A percentile compares a stretch with the other conserved stretches of the same genome.
phyloP scores from a whole-genome alignment of 306 rosid species.

The Macrotyloma uniflorum region DNA sequence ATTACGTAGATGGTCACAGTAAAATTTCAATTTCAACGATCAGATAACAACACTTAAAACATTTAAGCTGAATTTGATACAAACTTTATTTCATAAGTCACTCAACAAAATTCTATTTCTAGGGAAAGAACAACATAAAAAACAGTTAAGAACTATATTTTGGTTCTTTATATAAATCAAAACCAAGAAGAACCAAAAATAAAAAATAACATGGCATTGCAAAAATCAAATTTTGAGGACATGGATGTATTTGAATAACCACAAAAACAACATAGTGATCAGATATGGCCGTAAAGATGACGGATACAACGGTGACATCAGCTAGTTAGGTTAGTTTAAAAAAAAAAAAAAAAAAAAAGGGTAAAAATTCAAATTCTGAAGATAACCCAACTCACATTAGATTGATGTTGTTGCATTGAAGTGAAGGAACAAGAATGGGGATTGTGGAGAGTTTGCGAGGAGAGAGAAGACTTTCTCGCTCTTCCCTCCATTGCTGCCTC shows the following conservation, averaged over 20 bases:
- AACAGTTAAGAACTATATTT: background rate
- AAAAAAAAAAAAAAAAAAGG: background rate
- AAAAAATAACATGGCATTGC: background rate
- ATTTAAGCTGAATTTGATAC: background rate
- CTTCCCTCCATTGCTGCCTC: constrained; percentile 13
- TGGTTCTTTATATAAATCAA: background rate
- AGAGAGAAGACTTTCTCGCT: constrained; percentile 2
- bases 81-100: background rate
- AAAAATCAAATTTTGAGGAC: background rate
- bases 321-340: constrained; percentile 27
- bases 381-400: constrained; percentile 44
- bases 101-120: background rate
- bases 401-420: constrained; percentile 46
- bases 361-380: constrained; percentile 9
- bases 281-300: constrained; percentile 3
- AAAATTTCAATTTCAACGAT: background rate
- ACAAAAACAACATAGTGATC: background rate
- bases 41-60: background rate
- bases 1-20: background rate
- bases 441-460: background rate
- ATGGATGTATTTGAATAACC: background rate
- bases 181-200: background rate
- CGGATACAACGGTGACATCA: background rate
- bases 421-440: constrained; percentile 4
- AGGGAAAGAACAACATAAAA: background rate